Conservation (phyloP, 805 yeast species). For the Wickerhamiella vanderwaltii region DNA sequence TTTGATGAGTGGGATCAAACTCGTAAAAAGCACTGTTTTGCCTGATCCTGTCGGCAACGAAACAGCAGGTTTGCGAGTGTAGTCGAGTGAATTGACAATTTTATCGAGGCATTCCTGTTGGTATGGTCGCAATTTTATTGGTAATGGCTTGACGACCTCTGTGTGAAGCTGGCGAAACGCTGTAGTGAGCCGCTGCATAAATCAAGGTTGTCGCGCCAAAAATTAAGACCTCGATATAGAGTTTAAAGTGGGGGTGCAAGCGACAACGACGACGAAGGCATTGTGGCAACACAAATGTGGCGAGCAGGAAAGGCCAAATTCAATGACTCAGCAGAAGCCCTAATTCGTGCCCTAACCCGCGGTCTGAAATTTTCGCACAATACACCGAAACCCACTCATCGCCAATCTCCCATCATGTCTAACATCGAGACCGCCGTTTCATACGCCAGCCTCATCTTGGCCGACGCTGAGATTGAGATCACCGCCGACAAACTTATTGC, state of each 20-base stretch:
- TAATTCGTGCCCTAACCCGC: constrained; percentile 12
- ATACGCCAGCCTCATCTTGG: constrained; percentile 89
- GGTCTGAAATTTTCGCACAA: constrained; percentile 6
- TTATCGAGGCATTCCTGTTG: constrained; percentile 57
- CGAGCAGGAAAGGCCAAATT: no score
- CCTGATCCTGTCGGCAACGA: constrained; percentile 93
- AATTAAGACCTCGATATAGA: no score
- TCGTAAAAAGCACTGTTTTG: constrained; percentile 61
- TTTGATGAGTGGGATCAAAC: constrained; percentile 25
- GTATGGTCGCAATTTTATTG: constrained; percentile 29
- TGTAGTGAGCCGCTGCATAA: no score
- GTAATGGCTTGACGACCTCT: no score
- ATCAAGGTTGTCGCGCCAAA: no score
- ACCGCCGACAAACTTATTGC: constrained; percentile 66
- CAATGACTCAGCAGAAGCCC: no score
- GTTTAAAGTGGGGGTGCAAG: no score
- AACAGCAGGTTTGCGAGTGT: constrained; percentile 55
- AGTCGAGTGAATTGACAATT: constrained; percentile 40
- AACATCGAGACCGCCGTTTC: constrained; percentile 73
- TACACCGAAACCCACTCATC: constrained; percentile 3
- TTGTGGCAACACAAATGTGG: no score
- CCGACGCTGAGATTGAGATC: constrained; percentile 84
- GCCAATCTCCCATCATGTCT: constrained; percentile 41
- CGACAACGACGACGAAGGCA: no score
- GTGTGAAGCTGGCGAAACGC: no score